phyloP scores from a whole-genome alignment of 169 alveolate species.

The Plasmodium adleri region DNA sequence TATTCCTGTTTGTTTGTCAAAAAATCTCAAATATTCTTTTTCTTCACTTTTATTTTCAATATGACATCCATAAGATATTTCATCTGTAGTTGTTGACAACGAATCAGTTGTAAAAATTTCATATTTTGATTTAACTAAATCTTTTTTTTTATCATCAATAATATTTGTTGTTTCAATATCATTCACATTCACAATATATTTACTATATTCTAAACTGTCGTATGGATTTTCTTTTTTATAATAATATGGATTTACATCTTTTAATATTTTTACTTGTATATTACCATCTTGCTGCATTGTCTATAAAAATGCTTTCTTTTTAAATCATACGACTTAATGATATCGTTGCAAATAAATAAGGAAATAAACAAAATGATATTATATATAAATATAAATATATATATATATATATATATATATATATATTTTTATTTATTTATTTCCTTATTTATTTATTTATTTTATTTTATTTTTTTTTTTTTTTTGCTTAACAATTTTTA shows the following conservation, averaged over 20 bases:
- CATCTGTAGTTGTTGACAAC: slow-evolving; percentile 42
- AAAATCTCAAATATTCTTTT: neutral
- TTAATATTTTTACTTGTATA: slow-evolving; percentile 3
- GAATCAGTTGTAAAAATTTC: slow-evolving; percentile 23
- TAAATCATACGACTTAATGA: neutral
- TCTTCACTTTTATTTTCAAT: slow-evolving; percentile 19
- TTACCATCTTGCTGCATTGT: slow-evolving; percentile 38
- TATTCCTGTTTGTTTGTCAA: neutral
- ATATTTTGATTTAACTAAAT: neutral
- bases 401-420: too few relatives aligned
- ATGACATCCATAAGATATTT: slow-evolving; percentile 10
- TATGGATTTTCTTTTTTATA: neutral
- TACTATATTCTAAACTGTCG: slow-evolving; percentile 27
- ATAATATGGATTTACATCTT: neutral
- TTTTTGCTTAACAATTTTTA: neutral
- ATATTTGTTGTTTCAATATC: neutral
- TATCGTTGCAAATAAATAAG: too few relatives aligned
- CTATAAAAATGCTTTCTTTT: neutral
- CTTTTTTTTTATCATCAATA: neutral
- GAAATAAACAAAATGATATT: neutral
- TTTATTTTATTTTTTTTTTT: slow-evolving; percentile 4
- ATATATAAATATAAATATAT: neutral
- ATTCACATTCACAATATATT: slow-evolving; percentile 14
- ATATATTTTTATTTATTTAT: neutral
- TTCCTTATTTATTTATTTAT: slow-evolving; percentile 1